These are phyloP conservation scores for Coprinopsis marcescibilis DNA, from an alignment of 768 basidiomycete genomes.

Conservation along the genomic window DNA sequence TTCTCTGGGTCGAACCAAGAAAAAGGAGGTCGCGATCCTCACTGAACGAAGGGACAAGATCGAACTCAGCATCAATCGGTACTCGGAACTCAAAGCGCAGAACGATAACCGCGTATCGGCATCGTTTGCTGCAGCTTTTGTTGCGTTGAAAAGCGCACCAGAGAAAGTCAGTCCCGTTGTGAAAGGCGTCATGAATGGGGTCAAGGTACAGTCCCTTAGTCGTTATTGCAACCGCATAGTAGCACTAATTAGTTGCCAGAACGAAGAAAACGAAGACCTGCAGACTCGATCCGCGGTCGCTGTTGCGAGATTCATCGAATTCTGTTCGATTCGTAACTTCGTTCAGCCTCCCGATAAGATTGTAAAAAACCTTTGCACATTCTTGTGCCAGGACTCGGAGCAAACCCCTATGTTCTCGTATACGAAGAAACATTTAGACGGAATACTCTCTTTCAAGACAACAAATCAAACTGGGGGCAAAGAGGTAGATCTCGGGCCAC, in stretches of 20 bases:
- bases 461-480: constrained; percentile 29
- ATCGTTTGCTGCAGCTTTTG: constrained; percentile 85
- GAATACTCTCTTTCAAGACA: constrained; percentile 71
- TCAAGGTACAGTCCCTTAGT: constrained; percentile 65
- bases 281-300: constrained; percentile 85
- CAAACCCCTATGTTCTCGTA: constrained; percentile 86
- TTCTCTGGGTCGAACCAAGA: constrained; percentile 70
- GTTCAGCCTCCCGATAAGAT: constrained; percentile 92
- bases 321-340: constrained; percentile 69
- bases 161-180: constrained; percentile 95
- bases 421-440: constrained; percentile 53
- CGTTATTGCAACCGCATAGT: neutral
- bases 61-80: constrained; percentile 67
- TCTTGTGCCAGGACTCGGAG: constrained; percentile 87
- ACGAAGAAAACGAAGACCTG: constrained; percentile 82
- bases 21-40: constrained; percentile 66
- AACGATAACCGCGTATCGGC: constrained; percentile 87
- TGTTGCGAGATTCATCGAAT: constrained; percentile 83
- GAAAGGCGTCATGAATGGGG: constrained; percentile 94
- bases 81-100: constrained; percentile 74
- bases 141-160: constrained; percentile 80
- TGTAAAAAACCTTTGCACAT: constrained; percentile 94
- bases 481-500: constrained; percentile 30
- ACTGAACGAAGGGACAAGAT: constrained; percentile 71
- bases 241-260: constrained; percentile 35